phyloP scores from a whole-genome alignment of 495 filamentous ascomycete species.

The Lentithecium fluviatile region DNA sequence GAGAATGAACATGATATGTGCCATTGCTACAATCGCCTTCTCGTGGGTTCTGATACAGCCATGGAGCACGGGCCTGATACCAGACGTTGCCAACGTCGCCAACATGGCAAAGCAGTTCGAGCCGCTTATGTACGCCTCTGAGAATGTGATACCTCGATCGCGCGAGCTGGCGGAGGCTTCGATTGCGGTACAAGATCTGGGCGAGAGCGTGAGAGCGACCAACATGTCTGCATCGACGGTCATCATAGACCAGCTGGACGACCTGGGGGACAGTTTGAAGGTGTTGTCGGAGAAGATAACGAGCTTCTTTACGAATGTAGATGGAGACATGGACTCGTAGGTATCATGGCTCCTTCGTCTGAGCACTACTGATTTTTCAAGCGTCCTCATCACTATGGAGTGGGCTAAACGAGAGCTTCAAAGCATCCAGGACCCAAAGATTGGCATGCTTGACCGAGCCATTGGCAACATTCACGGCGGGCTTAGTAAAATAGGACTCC shows the following conservation, averaged over 20 bases:
- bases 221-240: constrained; percentile 85
- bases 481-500: constrained; percentile 63
- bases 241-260: constrained; percentile 81
- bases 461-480: constrained; percentile 79
- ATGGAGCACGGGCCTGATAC: constrained; percentile 63
- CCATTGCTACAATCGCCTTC: constrained; percentile 58
- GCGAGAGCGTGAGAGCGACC: constrained; percentile 79
- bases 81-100: constrained; percentile 87
- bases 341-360: constrained; percentile 9
- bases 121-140: constrained; percentile 86
- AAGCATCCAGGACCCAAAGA: constrained; percentile 53
- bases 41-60: constrained; percentile 68
- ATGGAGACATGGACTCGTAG: constrained; percentile 81
- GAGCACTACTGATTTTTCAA: constrained; percentile 32
- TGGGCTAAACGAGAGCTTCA: constrained; percentile 83
- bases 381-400: constrained; percentile 89
- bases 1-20: constrained; percentile 57
- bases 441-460: constrained; percentile 60
- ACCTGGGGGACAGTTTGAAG: constrained; percentile 77
- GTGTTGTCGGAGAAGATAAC: constrained; percentile 77
- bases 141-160: constrained; percentile 80
- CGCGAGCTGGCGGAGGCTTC: constrained; percentile 83
- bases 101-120: constrained; percentile 85
- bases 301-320: constrained; percentile 85
- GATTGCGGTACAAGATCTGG: constrained; percentile 87